Evolutionary conservation across 2,329 filamentous ascomycete genomes (phyloP), one percentile per base, ranked within the genome.

Genomic region (Xenoacremonium recifei): DNA sequence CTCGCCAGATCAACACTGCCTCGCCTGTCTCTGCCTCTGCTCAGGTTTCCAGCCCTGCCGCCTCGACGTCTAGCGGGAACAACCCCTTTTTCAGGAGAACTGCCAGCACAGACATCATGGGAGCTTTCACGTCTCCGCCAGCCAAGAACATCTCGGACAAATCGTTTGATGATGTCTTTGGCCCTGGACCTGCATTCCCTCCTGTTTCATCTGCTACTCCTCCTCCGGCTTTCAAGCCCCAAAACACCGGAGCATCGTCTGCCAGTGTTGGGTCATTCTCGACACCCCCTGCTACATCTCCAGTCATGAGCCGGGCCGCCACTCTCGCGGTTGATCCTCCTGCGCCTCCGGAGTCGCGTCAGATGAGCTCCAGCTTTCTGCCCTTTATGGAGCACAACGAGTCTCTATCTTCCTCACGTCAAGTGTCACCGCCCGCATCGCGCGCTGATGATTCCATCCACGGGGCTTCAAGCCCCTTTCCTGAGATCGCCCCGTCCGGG

Each of bases 81-180:
- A 99, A 99, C 62, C 93, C 93, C 1, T 99, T 99, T 74, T 96
- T 96, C 72, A 84, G 89, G 59, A 74, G 81, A 34, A 79, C 80
- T 35, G 76, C 73, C 43, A 84, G 81, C 64, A 74, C 79, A 29
- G 76, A 82, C 50, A 75, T 81, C 44, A 75, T 78, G 67, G 71
- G 73, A 30, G 68, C 75, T 12, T 81, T 80, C 47, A 61, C 69
- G 21, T 69, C 75, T 10, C 70, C 75, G 11, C 65, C 75, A 10
- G 57, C 67, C 30, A 68, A 70, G 53, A 68, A 70, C 35, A 72
- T 72, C 42, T 72, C 75, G 36, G 84, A 88, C 50, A 83, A 79
- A 65, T 82, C 84, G 4, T 95, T 95, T 63, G 89, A 95, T 60
- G 90, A 86, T 57, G 82, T 96, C 33, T 96, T 95, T 64, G 89